These are phyloP conservation scores for Choiromyces venosus DNA, from an alignment of 495 filamentous ascomycete genomes.

Conservation along the genomic window DNA sequence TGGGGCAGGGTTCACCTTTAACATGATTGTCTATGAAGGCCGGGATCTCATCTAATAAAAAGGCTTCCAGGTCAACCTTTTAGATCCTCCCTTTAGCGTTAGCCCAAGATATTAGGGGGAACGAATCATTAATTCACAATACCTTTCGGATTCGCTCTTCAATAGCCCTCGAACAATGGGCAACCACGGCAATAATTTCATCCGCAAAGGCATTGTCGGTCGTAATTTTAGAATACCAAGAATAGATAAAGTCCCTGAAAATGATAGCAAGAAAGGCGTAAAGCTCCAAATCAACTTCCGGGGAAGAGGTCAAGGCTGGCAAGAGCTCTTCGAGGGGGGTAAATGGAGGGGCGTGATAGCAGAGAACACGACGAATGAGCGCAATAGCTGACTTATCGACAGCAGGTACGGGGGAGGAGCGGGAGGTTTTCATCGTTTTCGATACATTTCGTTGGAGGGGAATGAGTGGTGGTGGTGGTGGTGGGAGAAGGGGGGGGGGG, in stretches of 20 bases:
- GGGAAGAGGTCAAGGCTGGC: conserved; percentile 85
- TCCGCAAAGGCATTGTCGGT: conserved; percentile 78
- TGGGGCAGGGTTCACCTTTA: conserved; percentile 54
- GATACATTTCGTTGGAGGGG: conserved; percentile 2
- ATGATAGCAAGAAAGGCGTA: conserved; percentile 88
- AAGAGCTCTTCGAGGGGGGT: conserved; percentile 68
- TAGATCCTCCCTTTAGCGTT: conserved; percentile 76
- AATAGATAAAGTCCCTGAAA: conserved; percentile 72
- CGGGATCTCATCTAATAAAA: conserved; percentile 85
- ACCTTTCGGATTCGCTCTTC: conserved; percentile 77
- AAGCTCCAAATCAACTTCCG: conserved; percentile 84
- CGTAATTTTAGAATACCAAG: conserved; percentile 90
- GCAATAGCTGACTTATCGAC: conserved; percentile 55
- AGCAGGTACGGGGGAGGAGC: conserved; percentile 42
- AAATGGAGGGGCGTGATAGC: conserved; percentile 47
- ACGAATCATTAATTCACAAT: background rate
- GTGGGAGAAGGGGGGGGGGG: background rate
- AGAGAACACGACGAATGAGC: conserved; percentile 63
- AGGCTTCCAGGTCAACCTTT: conserved; percentile 70
- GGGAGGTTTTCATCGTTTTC: background rate
- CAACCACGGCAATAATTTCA: conserved; percentile 81
- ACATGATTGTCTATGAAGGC: conserved; percentile 75
- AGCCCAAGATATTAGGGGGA: conserved; percentile 38
- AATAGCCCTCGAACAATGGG: conserved; percentile 77
- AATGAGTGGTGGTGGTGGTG: background rate